These are phyloP conservation scores for Neophaeococcomyces mojaviensis DNA, from an alignment of 2,329 filamentous ascomycete species.

Conservation along the genomic window DNA sequence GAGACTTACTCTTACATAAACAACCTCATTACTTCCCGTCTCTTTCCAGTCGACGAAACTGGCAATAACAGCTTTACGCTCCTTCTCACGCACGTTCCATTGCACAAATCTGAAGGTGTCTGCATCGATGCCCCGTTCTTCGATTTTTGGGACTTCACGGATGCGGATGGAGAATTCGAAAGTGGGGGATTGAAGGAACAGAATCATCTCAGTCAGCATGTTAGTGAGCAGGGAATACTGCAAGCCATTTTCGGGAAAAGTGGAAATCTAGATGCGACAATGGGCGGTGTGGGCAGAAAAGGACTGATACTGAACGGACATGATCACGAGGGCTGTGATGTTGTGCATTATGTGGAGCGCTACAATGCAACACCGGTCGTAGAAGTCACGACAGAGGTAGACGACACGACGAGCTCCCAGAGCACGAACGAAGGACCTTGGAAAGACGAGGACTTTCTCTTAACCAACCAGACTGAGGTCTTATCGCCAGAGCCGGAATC, in stretches of 20 bases:
- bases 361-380: constrained; percentile 7
- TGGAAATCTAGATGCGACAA: constrained; percentile 51
- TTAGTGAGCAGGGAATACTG: constrained; percentile 63
- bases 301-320: constrained; percentile 87
- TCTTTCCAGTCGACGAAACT: constrained; percentile 49
- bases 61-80: constrained; percentile 62
- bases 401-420: neutral
- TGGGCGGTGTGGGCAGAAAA: constrained; percentile 56
- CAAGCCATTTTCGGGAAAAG: constrained; percentile 77
- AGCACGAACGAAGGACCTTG: neutral
- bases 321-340: constrained; percentile 91
- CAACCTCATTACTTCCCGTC: constrained; percentile 50
- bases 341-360: constrained; percentile 61
- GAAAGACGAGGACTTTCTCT: neutral
- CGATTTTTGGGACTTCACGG: constrained; percentile 62
- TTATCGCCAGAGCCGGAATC: no score
- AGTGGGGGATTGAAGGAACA: constrained; percentile 64
- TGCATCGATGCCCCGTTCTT: constrained; percentile 83
- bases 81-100: constrained; percentile 82
- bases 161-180: constrained; percentile 32
- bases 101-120: constrained; percentile 73
- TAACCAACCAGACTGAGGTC: no score
- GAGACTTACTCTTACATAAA: constrained; percentile 68
- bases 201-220: constrained; percentile 71
- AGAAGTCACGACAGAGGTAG: neutral